Base-by-base conservation (phyloP, 495 filamentous ascomycete genomes). In the Hypoxylon lenormandii region DNA sequence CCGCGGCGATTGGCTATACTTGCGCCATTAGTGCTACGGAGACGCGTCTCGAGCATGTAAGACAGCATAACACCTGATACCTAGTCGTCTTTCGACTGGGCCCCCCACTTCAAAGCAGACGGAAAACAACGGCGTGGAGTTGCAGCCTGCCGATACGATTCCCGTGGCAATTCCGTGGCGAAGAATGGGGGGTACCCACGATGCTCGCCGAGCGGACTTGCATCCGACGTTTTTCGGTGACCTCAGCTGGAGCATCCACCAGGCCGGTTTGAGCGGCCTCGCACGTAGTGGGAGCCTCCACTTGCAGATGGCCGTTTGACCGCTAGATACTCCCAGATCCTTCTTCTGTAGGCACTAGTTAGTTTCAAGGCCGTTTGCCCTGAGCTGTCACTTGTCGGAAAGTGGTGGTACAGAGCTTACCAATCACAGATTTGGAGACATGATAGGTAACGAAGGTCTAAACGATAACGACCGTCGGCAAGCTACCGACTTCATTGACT, bases 61-160 rank as follows among this genome's bases (percentile, higher is more conserved):
- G 47, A 40, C 22, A 37, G 18, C 18, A 40, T 8, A 26, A 30
- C 15, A 22, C 19, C 46, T 38, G 52, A 37, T 40, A 21, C 23
- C 23, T 26, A 26, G 37, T 23, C 12, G 23, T 57, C 22, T 11
- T 4, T 10, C 7, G 4, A 22, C 5, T 12, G n/a, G n/a, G n/a
- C n/a, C n/a, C n/a, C n/a, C n/a, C n/a, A n/a, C n/a, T n/a, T n/a
- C n/a, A n/a, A n/a, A 22, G 16, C 11, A 22, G 15, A 49, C 6
- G 19, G 13, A 33, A 26, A 15, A 50, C 22, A 16, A 15, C 13
- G 22, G 3, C 3, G 16, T 37, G 2, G 22, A 50, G 13, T 16
- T 55, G 50, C 51, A 50, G 16, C n/a, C 21, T 60, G 30, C 54
- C 60, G 47, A 64, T 64, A 60, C 23, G 49, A 49, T 43, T 33